Evolutionary conservation across 2,329 filamentous ascomycete species (phyloP).

Genomic region (Calycina herbarum): DNA sequence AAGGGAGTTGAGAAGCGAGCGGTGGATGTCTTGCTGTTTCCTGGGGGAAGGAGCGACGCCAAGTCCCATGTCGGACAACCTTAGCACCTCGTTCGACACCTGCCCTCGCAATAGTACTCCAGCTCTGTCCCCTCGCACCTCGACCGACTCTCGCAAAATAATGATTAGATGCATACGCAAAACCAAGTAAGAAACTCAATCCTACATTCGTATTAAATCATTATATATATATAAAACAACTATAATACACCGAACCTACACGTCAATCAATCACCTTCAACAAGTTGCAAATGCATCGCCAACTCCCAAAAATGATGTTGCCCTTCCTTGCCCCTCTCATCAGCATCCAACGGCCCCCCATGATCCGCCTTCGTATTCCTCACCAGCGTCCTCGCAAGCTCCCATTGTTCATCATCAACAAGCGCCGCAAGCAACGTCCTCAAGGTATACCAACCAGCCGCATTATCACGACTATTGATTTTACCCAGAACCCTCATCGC

Average conservation of each 20-base stretch:
- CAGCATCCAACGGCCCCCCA: slow-evolving; percentile 24
- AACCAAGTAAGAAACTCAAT: background rate
- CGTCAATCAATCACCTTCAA: slow-evolving; percentile 14
- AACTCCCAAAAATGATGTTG: slow-evolving; percentile 37
- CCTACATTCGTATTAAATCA: background rate
- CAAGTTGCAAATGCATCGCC: slow-evolving; percentile 28
- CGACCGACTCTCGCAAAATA: too few species aligned
- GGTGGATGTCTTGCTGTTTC: too few species aligned
- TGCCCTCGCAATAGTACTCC: too few species aligned
- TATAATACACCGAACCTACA: background rate
- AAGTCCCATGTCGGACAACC: too few species aligned
- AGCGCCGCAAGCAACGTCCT: slow-evolving; percentile 33
- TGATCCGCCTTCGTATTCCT: slow-evolving; percentile 30
- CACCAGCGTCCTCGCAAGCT: slow-evolving; percentile 35
- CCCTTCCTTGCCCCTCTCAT: slow-evolving; percentile 29
- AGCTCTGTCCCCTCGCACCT: too few species aligned
- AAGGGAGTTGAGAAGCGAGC: too few species aligned
- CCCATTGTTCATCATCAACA: slow-evolving; percentile 34
- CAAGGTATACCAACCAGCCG: slow-evolving; percentile 33
- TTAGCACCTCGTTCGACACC: too few species aligned
- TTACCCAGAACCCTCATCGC: slow-evolving; percentile 52
- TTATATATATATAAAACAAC: slow-evolving; percentile 1
- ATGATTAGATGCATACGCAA: too few species aligned
- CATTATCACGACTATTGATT: slow-evolving; percentile 37
- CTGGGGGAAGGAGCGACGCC: too few species aligned